Evolutionary conservation across 345 rosid genomes (phyloP).

Genomic region (Eucalyptus dawsonii): DNA sequence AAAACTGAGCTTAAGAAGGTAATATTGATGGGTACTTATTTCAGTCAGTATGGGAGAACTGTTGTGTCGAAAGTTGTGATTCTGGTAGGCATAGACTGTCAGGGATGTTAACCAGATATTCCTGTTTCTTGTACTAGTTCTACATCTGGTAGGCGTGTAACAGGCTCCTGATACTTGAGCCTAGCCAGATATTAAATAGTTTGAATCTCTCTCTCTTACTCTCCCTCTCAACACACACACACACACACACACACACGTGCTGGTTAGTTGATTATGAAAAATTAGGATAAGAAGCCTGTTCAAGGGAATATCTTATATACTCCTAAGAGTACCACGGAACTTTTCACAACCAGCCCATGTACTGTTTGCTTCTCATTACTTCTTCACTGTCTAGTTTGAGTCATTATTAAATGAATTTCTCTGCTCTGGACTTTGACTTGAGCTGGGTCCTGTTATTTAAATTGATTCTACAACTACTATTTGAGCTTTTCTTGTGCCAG

Average conservation of each 20-base stretch:
- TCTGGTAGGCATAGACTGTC: neutral
- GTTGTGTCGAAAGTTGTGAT: neutral
- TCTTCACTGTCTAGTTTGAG: neutral
- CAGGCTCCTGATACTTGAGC: neutral
- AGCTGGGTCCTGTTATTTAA: neutral
- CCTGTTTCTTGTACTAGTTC: neutral
- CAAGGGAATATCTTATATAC: neutral
- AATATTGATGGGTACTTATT: neutral
- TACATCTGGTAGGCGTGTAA: neutral
- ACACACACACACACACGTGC: neutral
- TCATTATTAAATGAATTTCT: neutral
- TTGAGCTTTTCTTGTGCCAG: neutral
- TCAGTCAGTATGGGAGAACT: neutral
- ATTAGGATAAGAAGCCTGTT: neutral
- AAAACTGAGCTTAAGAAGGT: slow-evolving; percentile 88
- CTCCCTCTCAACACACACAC: neutral
- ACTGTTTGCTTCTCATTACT: neutral
- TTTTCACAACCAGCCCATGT: neutral
- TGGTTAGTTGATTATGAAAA: neutral
- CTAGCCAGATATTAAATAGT: neutral
- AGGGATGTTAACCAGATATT: neutral
- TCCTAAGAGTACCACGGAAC: neutral
- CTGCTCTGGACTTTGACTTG: neutral
- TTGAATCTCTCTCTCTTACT: neutral
- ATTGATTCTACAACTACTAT: neutral